These are phyloP conservation scores for Wickerhamomyces sp. DNA, from an alignment of 1,139 yeast species.

Conservation along the genomic window DNA sequence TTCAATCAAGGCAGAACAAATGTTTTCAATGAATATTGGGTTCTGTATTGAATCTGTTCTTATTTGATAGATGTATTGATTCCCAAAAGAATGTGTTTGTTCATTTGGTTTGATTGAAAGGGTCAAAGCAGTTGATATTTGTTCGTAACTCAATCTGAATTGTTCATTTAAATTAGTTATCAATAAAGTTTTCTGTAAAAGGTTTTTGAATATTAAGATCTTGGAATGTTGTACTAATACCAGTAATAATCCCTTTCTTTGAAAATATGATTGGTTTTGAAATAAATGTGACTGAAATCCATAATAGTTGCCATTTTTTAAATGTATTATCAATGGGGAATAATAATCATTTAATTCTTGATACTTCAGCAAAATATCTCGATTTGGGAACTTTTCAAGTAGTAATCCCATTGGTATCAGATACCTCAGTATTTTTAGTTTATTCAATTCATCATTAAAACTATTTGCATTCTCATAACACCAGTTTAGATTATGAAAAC, in stretches of 20 bases:
- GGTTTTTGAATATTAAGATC: constrained; percentile 42
- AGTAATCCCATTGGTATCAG: constrained; percentile 54
- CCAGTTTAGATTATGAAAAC: constrained; percentile 60
- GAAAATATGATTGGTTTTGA: constrained; percentile 34
- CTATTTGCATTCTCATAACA: constrained; percentile 42
- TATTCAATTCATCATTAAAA: constrained; percentile 33
- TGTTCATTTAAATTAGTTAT: constrained; percentile 2
- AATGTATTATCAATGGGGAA: constrained; percentile 30
- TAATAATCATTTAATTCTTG: constrained; percentile 36
- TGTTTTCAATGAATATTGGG: constrained; percentile 37
- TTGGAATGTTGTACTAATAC: constrained; percentile 38
- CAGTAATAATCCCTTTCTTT: constrained; percentile 32
- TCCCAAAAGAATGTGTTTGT: constrained; percentile 8
- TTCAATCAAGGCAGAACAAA: constrained; percentile 46
- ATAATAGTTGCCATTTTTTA: constrained; percentile 38
- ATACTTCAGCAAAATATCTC: constrained; percentile 23
- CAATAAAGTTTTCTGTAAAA: constrained; percentile 29
- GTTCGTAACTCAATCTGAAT: constrained; percentile 8
- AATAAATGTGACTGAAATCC: constrained; percentile 31
- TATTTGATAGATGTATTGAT: constrained; percentile 15
- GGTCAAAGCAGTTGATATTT: constrained; percentile 8
- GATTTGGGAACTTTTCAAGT: constrained; percentile 46
- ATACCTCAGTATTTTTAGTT: constrained; percentile 33
- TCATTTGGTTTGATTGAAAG: constrained; percentile 14
- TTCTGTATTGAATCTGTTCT: constrained; percentile 1